Conservation (phyloP, 345 rosid genomes). For the Syzygium jambos region DNA sequence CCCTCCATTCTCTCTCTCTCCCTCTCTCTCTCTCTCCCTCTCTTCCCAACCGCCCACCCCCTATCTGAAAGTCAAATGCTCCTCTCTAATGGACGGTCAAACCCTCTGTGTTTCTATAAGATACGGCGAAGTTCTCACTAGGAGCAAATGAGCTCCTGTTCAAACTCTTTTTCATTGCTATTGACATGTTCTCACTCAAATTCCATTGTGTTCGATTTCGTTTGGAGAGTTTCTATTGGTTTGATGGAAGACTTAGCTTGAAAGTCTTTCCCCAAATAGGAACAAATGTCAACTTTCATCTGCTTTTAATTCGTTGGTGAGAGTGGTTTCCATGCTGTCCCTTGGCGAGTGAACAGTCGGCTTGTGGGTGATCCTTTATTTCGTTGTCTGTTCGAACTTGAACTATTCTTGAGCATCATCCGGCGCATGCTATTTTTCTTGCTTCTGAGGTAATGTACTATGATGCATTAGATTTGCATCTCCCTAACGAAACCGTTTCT, state of each 20-base stretch:
- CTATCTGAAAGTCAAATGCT: background rate
- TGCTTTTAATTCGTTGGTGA: background rate
- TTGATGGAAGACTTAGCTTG: background rate
- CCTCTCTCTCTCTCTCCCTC: background rate
- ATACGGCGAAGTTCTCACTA: background rate
- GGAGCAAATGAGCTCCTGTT: background rate
- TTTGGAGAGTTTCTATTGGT: background rate
- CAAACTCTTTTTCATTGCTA: background rate
- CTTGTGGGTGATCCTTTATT: background rate
- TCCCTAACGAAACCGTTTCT: background rate
- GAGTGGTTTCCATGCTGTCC: slow-evolving; percentile 14
- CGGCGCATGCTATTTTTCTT: background rate
- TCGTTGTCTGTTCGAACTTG: slow-evolving; percentile 25
- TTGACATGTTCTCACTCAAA: background rate
- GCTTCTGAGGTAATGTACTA: background rate
- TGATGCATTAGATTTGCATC: background rate
- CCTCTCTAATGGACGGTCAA: background rate
- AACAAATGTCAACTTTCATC: background rate
- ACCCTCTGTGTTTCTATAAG: background rate
- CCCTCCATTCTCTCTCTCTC: background rate
- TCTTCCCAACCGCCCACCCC: background rate
- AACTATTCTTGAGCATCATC: background rate
- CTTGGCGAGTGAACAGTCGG: slow-evolving; percentile 8
- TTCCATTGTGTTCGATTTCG: background rate
- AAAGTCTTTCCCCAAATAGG: background rate